Evolutionary conservation across 495 filamentous ascomycete genomes (phyloP).

Genomic region (Talaromyces thailandensis): DNA sequence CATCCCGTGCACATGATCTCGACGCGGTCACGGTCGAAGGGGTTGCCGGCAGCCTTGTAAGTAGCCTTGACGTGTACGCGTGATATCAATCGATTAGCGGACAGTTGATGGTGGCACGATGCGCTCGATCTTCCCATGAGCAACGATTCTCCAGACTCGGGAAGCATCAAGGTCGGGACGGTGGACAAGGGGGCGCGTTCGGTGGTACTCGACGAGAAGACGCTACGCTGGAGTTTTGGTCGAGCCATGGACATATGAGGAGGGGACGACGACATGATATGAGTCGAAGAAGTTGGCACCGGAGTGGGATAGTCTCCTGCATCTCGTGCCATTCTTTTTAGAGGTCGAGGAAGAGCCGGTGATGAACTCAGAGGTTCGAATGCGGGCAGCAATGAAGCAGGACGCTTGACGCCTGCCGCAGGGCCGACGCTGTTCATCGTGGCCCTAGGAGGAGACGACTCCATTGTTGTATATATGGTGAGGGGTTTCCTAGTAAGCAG

Average conservation of each 20-base stretch:
- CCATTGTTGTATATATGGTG: conserved; percentile 20
- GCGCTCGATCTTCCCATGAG: conserved; percentile 88
- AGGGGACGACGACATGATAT: conserved; percentile 84
- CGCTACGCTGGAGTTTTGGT: conserved; percentile 38
- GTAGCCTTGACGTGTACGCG: conserved; percentile 83
- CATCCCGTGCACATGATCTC: conserved; percentile 87
- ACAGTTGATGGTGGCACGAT: conserved; percentile 85
- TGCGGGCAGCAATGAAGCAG: conserved; percentile 75
- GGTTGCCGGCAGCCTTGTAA: conserved; percentile 60
- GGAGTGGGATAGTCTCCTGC: conserved; percentile 67
- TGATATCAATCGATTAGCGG: conserved; percentile 83
- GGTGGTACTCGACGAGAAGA: conserved; percentile 53
- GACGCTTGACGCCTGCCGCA: conserved; percentile 62
- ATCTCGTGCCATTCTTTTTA: conserved; percentile 59
- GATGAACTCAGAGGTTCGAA: conserved; percentile 92
- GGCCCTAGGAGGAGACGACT: conserved; percentile 34
- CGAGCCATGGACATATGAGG: conserved; percentile 38
- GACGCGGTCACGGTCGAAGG: conserved; percentile 58
- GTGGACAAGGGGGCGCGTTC: conserved; percentile 79
- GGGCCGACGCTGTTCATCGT: conserved; percentile 23
- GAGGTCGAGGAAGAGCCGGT: conserved; percentile 65
- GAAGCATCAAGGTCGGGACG: conserved; percentile 71
- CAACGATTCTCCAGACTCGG: conserved; percentile 70
- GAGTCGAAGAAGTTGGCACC: conserved; percentile 85
- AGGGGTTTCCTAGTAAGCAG: neutral